Evolutionary conservation across 495 filamentous ascomycete species (phyloP).

Genomic region (Lentithecium fluviatile): DNA sequence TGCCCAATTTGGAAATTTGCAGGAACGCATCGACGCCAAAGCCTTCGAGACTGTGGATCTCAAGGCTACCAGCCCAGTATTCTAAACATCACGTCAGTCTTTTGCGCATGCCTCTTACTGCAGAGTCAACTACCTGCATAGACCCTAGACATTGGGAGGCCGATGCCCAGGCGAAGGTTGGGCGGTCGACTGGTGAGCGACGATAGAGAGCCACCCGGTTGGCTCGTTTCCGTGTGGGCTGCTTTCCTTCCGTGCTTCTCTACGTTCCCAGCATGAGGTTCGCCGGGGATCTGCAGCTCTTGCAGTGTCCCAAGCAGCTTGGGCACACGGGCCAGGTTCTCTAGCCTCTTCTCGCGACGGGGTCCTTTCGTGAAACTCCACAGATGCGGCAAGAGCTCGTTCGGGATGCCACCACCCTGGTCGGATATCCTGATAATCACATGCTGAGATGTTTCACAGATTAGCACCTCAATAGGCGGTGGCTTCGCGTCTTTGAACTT

Average conservation of each 20-base stretch:
- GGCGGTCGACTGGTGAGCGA: conserved; percentile 78
- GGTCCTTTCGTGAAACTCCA: conserved; percentile 97
- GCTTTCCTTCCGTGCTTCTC: conserved; percentile 27
- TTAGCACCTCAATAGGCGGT: conserved; percentile 86
- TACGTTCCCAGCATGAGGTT: neutral
- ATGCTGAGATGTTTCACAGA: conserved; percentile 92
- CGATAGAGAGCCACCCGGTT: conserved; percentile 62
- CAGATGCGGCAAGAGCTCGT: conserved; percentile 79
- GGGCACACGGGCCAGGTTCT: conserved; percentile 83
- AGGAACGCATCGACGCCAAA: conserved; percentile 98
- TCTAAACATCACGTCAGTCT: conserved; percentile 47
- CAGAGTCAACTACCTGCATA: conserved; percentile 58
- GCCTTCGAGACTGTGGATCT: conserved; percentile 89
- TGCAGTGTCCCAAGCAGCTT: conserved; percentile 94
- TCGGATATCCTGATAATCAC: conserved; percentile 96
- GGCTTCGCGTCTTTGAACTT: conserved; percentile 48
- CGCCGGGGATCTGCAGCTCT: conserved; percentile 56
- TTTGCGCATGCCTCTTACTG: no score
- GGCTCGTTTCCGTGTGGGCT: conserved; percentile 34
- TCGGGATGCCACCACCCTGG: conserved; percentile 86
- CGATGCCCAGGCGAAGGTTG: conserved; percentile 87
- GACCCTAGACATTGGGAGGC: conserved; percentile 86
- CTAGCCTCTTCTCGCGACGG: conserved; percentile 65
- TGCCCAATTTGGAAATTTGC: conserved; percentile 94
- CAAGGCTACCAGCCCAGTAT: conserved; percentile 94